phyloP scores from a whole-genome alignment of 192 early-diverging fungal species.

The Neocallimastix lanati region DNA sequence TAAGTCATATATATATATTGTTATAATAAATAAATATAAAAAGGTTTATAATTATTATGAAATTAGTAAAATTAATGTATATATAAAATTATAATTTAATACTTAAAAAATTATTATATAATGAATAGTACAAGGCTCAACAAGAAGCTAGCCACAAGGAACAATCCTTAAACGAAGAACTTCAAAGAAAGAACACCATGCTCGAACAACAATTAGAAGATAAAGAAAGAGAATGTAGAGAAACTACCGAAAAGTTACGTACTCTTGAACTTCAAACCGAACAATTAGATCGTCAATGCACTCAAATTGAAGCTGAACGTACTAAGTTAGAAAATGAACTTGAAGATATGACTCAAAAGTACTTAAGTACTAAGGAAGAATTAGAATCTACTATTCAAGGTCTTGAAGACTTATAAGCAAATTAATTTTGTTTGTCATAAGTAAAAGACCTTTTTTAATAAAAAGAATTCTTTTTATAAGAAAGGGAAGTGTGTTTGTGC shows the following conservation, averaged over 20 bases:
- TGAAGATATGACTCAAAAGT: not conserved
- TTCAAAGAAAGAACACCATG: slow-evolving; percentile 22
- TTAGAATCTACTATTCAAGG: not conserved
- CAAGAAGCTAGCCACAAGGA: slow-evolving; percentile 12
- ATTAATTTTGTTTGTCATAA: not conserved
- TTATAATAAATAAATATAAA: too few relatives aligned
- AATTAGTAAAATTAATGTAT: too few relatives aligned
- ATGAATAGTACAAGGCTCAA: not conserved
- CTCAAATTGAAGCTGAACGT: not conserved
- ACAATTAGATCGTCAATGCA: not conserved
- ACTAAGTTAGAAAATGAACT: not conserved
- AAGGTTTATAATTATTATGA: too few relatives aligned
- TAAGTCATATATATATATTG: not conserved
- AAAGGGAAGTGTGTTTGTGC: too few relatives aligned
- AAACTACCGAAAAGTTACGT: slow-evolving; percentile 23
- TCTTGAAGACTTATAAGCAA: not conserved
- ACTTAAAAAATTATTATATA: too few relatives aligned
- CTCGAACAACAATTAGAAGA: slow-evolving; percentile 30
- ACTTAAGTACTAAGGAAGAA: not conserved
- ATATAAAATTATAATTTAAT: too few relatives aligned
- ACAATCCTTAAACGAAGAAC: slow-evolving; percentile 16
- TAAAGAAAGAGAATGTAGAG: slow-evolving; percentile 47
- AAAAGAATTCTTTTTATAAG: too few relatives aligned
- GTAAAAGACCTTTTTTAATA: not conserved
- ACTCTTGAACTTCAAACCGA: not conserved